Evolutionary conservation across 148 eudicot species (phyloP).

Genomic region (Chenopodium berlandieri): DNA sequence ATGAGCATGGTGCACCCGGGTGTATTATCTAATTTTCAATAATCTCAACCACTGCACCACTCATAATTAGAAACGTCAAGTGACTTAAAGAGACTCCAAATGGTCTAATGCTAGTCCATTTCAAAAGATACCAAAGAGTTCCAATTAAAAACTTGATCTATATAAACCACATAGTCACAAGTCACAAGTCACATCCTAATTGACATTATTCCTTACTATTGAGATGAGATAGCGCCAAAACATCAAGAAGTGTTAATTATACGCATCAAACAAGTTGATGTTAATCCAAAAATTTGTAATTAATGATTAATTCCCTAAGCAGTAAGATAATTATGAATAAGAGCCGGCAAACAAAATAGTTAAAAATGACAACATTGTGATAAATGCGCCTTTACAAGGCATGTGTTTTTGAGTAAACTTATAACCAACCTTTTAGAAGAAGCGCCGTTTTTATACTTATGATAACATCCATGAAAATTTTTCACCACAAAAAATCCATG

Average conservation of each 20-base stretch:
- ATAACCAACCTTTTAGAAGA: neutral
- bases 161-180: no score
- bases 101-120: no score
- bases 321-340: neutral
- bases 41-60: no score
- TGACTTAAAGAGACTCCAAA: no score
- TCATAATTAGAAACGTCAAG: no score
- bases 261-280: neutral
- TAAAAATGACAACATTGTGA: neutral
- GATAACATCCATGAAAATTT: neutral
- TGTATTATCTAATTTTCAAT: no score
- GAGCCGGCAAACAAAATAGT: neutral
- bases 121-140: no score
- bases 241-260: neutral
- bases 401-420: conserved; percentile 1
- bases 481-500: conserved; percentile 8
- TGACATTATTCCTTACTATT: neutral
- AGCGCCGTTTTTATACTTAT: conserved; percentile 13
- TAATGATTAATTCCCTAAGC: neutral
- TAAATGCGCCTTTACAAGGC: neutral
- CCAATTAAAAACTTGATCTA: no score
- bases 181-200: no score
- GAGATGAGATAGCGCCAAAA: conserved; percentile 11
- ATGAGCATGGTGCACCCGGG: no score
- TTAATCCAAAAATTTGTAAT: conserved; percentile 2